Base-by-base conservation (phyloP, 2,329 filamentous ascomycete genomes). In the Chalaropsis ovoidea region DNA sequence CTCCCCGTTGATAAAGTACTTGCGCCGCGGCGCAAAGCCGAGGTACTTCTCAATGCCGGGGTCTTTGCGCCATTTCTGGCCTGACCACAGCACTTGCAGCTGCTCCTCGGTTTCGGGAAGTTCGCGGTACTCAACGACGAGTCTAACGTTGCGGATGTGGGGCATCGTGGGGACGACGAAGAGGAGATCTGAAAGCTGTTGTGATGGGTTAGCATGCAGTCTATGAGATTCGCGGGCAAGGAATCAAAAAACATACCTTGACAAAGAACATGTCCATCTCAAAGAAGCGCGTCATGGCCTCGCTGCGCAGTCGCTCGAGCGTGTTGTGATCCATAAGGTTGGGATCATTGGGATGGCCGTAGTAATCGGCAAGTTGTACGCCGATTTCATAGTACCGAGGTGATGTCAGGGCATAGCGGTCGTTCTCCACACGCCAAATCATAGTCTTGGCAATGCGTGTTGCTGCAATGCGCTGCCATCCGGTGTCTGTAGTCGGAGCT, bases 201-300 rank as follows among this genome's bases (percentile, higher is more conserved):
- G 2, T 31, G 47, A 39, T 42, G 35, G 42, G 15, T 13, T 4
- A 43, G 43, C 22, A 13, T 35, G 19, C 4, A 24, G 39, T 41
- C 13, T 39, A 63, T 17, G 31, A 19, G 5, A 27, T 27, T 52
- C 6, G 19, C 19, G 15, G 11, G n/a, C n/a, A n/a, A n/a, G n/a
- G n/a, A n/a, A n/a, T n/a, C n/a, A 11, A 58, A 11, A 56, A 22
- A 68, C 77, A 68, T 74, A 86, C 83, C 78, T 85, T 86, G 68
- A 87, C 81, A 70, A 87, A 86, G 72, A 87, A 87, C 78, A 86
- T 79, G 69, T 86, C 81, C 71, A 82, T 80, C 19, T 78, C 77
- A 67, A 78, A 73, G 72, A 86, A 85, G 69, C 77, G 78, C 65
- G 81, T 76, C 74, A 77, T 78, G 15, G 81, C 80, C 54, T 80